Base-by-base conservation (phyloP, 768 basidiomycete species). In the Rickenella mellea region DNA sequence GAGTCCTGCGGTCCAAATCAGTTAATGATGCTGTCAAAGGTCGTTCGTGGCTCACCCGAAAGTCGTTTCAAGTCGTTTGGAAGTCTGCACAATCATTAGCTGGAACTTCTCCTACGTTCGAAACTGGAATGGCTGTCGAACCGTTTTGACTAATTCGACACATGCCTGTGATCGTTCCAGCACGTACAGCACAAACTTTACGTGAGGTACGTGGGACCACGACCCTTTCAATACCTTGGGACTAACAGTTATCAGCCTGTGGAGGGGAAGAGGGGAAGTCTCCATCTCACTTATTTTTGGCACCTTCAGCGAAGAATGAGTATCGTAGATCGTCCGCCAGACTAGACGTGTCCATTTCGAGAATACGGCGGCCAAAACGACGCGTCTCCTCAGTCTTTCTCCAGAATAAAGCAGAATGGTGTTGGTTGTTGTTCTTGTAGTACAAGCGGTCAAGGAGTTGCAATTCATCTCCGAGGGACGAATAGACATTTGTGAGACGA, bases 361-460 rank as follows among this genome's bases (percentile, higher is more conserved):
- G 49, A 6, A 72, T 36, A 26, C 68, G 62, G 9, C 60, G 57
- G 17, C 67, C 67, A 50, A 71, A 74, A 41, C 76, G 69, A 47
- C 80, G 68, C 15, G 80, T 65, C 53, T 88, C 87, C 8, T 55
- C 51, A 12, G 81, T 63, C 24, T 75, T 75, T 51, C 72, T 66
- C 81, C 83, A 88, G 57, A 85, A 86, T 9, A 86, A 59, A 20
- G 80, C 71, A 3, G 67, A 55, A 24, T 76, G 70, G 55, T 84
- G 83, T 52, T 90, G 86, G 49, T 87, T 89, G 54, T 82, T 85
- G 48, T 76, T 77, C 51, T 84, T 85, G 62, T 89, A 88, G 55
- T 79, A 80, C 2, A 88, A 55, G 46, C 80, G 68, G 50, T 80
- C 75, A 27, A 88, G 64, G 15, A 83, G 57, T 40, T 71, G 70